Evolutionary conservation across 352 stramenopile species (phyloP).

Genomic region (Thalassiosira hispida): DNA sequence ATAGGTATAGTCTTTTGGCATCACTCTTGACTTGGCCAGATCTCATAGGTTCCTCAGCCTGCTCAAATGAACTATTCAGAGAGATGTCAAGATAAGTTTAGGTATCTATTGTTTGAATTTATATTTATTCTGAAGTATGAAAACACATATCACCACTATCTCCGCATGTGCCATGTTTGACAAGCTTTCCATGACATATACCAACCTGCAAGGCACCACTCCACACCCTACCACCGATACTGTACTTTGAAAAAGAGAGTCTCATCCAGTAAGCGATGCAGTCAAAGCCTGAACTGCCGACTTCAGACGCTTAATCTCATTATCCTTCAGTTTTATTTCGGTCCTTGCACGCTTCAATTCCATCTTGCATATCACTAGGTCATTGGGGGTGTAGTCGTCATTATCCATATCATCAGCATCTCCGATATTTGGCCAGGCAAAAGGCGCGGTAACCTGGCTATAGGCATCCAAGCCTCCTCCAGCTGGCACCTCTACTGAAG

Average conservation of each 20-base stretch:
- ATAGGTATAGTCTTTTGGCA: no score
- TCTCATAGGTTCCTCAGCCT: no score
- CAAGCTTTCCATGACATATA: no score
- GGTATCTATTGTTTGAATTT: no score
- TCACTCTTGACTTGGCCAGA: no score
- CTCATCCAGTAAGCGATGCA: conserved; percentile 2
- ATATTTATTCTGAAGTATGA: no score
- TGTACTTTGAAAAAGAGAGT: no score
- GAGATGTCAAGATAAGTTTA: no score
- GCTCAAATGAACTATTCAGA: no score
- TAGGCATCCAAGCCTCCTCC: not conserved
- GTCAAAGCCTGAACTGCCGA: conserved; percentile 4
- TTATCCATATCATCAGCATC: not conserved
- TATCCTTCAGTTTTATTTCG: not conserved
- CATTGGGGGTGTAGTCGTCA: not conserved
- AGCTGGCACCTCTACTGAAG: not conserved
- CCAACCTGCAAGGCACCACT: no score
- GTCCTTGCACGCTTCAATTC: not conserved
- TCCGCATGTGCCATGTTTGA: no score
- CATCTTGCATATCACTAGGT: not conserved
- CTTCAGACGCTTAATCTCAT: conserved; percentile 3
- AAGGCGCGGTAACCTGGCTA: not conserved
- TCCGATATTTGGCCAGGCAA: not conserved
- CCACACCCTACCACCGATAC: not conserved
- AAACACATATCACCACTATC: no score